phyloP scores from a whole-genome alignment of 805 yeast species.

The Dipodascus albidus region DNA sequence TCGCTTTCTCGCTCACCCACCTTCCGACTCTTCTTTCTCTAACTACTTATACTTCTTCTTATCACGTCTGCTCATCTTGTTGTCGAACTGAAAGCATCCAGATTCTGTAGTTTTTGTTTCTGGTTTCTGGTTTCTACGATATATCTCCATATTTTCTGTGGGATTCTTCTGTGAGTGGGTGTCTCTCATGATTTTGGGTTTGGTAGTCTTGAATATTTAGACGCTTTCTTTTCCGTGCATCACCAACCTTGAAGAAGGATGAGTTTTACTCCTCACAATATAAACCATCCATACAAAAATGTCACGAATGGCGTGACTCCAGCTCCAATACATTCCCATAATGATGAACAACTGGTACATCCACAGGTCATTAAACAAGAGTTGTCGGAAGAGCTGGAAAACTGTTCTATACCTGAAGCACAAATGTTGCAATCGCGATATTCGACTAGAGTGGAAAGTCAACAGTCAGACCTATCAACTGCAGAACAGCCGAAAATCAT shows the following conservation, averaged over 20 bases:
- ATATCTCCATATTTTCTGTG: not conserved
- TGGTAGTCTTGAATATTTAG: not conserved
- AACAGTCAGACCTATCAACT: not conserved
- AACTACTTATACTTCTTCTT: not conserved
- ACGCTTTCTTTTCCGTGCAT: not conserved
- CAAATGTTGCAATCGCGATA: not conserved
- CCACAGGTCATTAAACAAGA: not conserved
- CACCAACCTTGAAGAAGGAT: not conserved
- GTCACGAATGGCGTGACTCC: not conserved
- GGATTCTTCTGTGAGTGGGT: not conserved
- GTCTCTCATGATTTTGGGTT: not conserved
- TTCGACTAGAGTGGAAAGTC: not conserved
- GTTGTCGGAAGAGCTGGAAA: not conserved
- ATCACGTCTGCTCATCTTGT: not conserved
- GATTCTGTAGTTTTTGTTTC: not conserved
- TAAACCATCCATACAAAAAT: not conserved
- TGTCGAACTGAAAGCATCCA: not conserved
- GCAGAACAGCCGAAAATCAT: not conserved
- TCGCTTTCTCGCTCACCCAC: not conserved
- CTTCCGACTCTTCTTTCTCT: not conserved
- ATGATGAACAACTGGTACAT: not conserved
- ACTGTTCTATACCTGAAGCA: not conserved
- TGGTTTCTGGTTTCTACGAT: not conserved
- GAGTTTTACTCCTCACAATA: slow-evolving; percentile 1
- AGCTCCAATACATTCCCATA: not conserved